These are phyloP conservation scores for Rhazya stricta DNA, from an alignment of 257 asterid genomes.

Conservation along the genomic window DNA sequence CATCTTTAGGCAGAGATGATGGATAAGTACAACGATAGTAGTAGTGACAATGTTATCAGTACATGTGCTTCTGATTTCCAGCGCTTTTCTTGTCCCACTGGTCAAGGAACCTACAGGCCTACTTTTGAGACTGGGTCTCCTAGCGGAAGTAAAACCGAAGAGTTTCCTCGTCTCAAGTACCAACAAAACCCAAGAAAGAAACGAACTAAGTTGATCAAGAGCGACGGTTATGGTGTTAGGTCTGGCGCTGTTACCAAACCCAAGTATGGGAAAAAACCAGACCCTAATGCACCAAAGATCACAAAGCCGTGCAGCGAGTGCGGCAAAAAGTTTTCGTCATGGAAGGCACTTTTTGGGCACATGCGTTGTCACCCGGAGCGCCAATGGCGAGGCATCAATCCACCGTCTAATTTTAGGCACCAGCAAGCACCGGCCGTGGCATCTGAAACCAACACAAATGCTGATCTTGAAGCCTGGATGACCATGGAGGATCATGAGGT, in stretches of 20 bases:
- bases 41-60: neutral
- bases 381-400: slow-evolving; percentile 85
- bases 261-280: slow-evolving; percentile 38
- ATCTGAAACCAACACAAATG: slow-evolving; percentile 9
- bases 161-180: slow-evolving; percentile 14
- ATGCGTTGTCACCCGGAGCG: slow-evolving; percentile 99
- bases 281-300: slow-evolving; percentile 50
- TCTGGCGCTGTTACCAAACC: slow-evolving; percentile 20
- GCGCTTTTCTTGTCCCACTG: slow-evolving; percentile 10
- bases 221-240: slow-evolving; percentile 10
- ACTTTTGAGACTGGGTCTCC: neutral
- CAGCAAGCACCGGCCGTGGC: neutral
- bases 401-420: slow-evolving; percentile 40
- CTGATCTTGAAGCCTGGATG: neutral
- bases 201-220: slow-evolving; percentile 38
- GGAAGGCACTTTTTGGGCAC: slow-evolving; percentile 95
- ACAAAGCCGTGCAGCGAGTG: slow-evolving; percentile 77
- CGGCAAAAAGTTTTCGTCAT: slow-evolving; percentile 69
- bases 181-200: slow-evolving; percentile 46
- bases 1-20: slow-evolving; percentile 7
- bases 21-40: neutral
- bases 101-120: slow-evolving; percentile 1
- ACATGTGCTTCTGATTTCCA: neutral
- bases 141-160: neutral
- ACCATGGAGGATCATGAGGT: slow-evolving; percentile 60